Evolutionary conservation across 257 asterid species (phyloP).

Genomic region (Mitragyna speciosa): DNA sequence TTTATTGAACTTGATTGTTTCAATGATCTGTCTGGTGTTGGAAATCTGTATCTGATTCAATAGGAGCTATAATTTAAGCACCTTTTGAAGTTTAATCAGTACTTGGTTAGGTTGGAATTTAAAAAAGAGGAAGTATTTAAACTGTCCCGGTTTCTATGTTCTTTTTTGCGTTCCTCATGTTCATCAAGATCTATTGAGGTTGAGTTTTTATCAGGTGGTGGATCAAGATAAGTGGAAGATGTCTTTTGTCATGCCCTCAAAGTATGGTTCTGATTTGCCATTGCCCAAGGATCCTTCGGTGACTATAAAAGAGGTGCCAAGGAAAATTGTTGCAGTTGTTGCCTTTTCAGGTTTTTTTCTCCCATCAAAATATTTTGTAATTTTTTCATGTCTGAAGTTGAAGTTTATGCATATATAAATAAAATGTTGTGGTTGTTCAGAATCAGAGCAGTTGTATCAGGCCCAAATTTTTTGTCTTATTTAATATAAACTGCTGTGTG

Average conservation of each 20-base stretch:
- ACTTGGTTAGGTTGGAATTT: neutral
- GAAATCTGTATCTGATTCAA: neutral
- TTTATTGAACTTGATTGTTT: neutral
- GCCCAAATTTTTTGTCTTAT: neutral
- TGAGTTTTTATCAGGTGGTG: constrained; percentile 40
- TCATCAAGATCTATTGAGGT: neutral
- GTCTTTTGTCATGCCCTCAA: constrained; percentile 89
- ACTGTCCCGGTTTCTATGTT: neutral
- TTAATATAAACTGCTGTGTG: neutral
- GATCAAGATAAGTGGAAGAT: constrained; percentile 64
- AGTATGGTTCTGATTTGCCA: constrained; percentile 75
- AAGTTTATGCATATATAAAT: neutral
- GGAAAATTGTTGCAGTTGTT: constrained; percentile 61
- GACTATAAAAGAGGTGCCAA: constrained; percentile 64
- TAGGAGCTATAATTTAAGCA: neutral
- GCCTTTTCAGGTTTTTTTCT: constrained; percentile 71
- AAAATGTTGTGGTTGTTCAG: neutral
- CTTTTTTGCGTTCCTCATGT: neutral
- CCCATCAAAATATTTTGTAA: neutral
- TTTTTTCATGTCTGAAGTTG: neutral
- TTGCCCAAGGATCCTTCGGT: constrained; percentile 71
- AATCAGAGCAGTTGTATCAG: neutral
- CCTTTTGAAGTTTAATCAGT: neutral
- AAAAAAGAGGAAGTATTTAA: neutral
- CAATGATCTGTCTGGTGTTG: neutral